These are phyloP conservation scores for Wilcoxina mikolae DNA, from an alignment of 495 filamentous ascomycete species.

Conservation along the genomic window DNA sequence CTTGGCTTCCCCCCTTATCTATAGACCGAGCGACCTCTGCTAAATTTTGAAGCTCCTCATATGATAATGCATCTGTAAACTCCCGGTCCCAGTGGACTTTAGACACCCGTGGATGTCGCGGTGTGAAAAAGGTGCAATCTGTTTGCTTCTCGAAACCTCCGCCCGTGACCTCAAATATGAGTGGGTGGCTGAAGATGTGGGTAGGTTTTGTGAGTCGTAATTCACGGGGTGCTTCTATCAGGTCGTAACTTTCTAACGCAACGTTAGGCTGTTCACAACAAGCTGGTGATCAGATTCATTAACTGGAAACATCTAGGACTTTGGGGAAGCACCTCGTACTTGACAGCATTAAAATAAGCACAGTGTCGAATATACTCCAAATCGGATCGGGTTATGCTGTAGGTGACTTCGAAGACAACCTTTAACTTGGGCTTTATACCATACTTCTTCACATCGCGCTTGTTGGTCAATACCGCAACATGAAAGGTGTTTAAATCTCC, in stretches of 20 bases:
- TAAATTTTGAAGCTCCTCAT: background rate
- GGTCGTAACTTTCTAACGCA: no score
- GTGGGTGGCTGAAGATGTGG: conserved; percentile 43
- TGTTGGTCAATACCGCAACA: conserved; percentile 63
- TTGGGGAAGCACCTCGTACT: background rate
- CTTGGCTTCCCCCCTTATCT: background rate
- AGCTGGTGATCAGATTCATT: no score
- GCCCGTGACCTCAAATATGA: conserved; percentile 50
- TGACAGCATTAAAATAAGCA: conserved; percentile 11
- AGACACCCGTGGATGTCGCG: conserved; percentile 48
- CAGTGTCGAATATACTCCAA: conserved; percentile 39
- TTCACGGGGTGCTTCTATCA: conserved; percentile 10
- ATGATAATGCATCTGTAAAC: conserved; percentile 36
- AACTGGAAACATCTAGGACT: no score
- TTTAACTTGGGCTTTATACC: conserved; percentile 44
- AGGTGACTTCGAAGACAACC: conserved; percentile 45
- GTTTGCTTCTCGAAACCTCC: conserved; percentile 49
- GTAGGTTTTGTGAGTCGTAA: conserved; percentile 20
- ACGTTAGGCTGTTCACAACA: no score
- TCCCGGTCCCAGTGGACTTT: conserved; percentile 48
- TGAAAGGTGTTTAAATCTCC: conserved; percentile 58
- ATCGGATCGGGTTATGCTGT: conserved; percentile 37
- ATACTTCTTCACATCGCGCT: conserved; percentile 41
- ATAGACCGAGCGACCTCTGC: background rate
- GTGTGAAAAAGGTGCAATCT: conserved; percentile 41